Evolutionary conservation across 371 early-diverging fungal species (phyloP), one percentile per base, ranked within the genome.

Genomic region (Amoeboaphelidium protococcarum): DNA sequence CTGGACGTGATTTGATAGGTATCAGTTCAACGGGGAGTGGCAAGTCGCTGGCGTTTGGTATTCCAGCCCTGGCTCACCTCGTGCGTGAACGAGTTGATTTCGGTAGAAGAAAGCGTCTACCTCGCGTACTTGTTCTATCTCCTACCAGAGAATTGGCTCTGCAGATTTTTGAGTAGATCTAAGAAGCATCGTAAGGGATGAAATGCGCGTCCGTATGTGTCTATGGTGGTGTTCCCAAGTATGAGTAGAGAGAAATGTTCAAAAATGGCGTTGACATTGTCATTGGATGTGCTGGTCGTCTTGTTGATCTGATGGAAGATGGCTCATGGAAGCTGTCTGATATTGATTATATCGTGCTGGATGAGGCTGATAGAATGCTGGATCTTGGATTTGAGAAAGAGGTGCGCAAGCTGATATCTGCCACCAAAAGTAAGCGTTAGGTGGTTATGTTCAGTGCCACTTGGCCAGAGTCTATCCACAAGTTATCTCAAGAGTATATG

Each of bases 341-440:
- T 44, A 62, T 88, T 26, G 65, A 71, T 26, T 91, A 85, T 78
- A 54, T 97, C 43, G 86, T 99, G 4, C 66, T 99, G 47, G 98
- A 98, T 62, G 99, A 99, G 67, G 94, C 94, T 13, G 99, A 99
- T 72, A 76, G 94, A 19, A 71, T 97, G 58, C 64, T 97, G 51
- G 98, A 95, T 54, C 66, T 82, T 2, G 98, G 95, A 2, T 96
- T 97, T 54, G 89, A 87, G 50, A 82, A 79, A 44, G 91, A 81
- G 31, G 75, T 98, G 53, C 74, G 80, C 41, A 68, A 71, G 25
- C 86, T 85, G 46, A 64, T 82, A 3, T 59, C 59, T 42, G 26
- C 50, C 19, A 48, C 58, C 0, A 44, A 41, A 25, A 48, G 41
- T 20, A 63, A 73, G 22, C 76, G 83, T 20, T 86, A 88, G 58